phyloP scores from a whole-genome alignment of 208 protist species.

The Trypanosoma conorhini region DNA sequence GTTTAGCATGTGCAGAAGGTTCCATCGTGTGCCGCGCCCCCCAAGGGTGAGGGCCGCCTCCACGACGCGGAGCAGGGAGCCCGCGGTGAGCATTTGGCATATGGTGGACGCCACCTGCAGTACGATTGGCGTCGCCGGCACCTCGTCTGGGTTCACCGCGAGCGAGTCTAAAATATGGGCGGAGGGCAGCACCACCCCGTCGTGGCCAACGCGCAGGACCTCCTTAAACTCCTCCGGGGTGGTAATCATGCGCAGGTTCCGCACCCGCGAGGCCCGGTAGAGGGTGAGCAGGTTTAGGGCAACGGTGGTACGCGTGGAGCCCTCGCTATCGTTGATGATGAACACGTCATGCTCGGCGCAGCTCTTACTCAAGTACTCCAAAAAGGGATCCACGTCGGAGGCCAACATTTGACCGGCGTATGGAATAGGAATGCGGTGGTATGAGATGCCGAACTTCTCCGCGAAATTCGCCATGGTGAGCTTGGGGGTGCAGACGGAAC shows the following conservation, averaged over 20 bases:
- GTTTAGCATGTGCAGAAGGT: conserved; percentile 79
- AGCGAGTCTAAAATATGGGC: conserved; percentile 44
- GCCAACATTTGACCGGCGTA: conserved; percentile 78
- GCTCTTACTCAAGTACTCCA: conserved; percentile 55
- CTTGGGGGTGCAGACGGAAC: conserved; percentile 64
- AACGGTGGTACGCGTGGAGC: conserved; percentile 67
- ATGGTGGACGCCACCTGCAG: conserved; percentile 79
- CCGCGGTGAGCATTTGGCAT: conserved; percentile 86
- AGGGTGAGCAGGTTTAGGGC: conserved; percentile 83
- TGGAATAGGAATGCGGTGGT: conserved; percentile 82
- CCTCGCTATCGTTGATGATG: conserved; percentile 83
- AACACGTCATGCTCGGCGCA: conserved; percentile 48
- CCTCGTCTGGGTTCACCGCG: conserved; percentile 33
- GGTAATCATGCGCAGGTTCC: conserved; percentile 48
- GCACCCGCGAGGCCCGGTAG: conserved; percentile 50
- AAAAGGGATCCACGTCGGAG: conserved; percentile 81
- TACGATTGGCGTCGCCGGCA: conserved; percentile 64
- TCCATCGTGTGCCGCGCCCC: conserved; percentile 66
- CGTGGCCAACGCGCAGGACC: conserved; percentile 44
- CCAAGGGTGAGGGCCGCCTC: conserved; percentile 68
- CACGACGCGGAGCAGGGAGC: conserved; percentile 70
- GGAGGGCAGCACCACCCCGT: conserved; percentile 35
- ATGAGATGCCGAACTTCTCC: conserved; percentile 44
- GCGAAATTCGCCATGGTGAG: conserved; percentile 76
- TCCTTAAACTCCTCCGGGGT: conserved; percentile 39